Evolutionary conservation across 2,329 filamentous ascomycete genomes (phyloP).

Genomic region (Clarireedia paspali): DNA sequence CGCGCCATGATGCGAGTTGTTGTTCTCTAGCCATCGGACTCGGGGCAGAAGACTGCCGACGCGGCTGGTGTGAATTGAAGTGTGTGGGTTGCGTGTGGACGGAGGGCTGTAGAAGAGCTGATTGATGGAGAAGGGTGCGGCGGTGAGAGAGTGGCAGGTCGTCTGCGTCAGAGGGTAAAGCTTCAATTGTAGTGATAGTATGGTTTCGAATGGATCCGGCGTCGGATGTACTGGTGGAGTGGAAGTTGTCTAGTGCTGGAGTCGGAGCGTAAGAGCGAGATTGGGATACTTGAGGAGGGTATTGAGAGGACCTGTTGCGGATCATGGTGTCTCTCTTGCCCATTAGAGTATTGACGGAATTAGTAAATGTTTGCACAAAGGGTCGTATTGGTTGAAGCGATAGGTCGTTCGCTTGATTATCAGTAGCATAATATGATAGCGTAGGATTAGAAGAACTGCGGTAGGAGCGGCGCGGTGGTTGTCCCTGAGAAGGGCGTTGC

Average conservation of each 20-base stretch:
- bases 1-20: conserved; percentile 59
- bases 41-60: conserved; percentile 38
- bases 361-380: conserved; percentile 15
- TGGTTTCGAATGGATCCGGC: conserved; percentile 32
- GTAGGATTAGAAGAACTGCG: background rate
- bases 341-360: conserved; percentile 38
- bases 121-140: conserved; percentile 47
- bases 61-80: conserved; percentile 50
- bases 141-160: conserved; percentile 67
- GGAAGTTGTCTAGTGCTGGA: conserved; percentile 17
- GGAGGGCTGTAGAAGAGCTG: conserved; percentile 8
- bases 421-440: conserved; percentile 13
- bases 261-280: conserved; percentile 9
- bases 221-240: conserved; percentile 30
- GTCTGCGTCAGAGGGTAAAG: conserved; percentile 43
- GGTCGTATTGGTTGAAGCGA: too few relatives aligned
- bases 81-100: background rate
- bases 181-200: conserved; percentile 13
- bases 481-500: background rate
- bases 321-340: conserved; percentile 47
- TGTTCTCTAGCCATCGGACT: conserved; percentile 43
- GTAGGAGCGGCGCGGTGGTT: background rate
- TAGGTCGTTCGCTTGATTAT: background rate
- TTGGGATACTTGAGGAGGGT: background rate
- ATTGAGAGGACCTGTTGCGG: conserved; percentile 24